Percentiles rank a stretch among this genome's conserved stretches.
phyloP scores from a whole-genome alignment of 306 rosid genomes.

The Ormosia emarginata region DNA sequence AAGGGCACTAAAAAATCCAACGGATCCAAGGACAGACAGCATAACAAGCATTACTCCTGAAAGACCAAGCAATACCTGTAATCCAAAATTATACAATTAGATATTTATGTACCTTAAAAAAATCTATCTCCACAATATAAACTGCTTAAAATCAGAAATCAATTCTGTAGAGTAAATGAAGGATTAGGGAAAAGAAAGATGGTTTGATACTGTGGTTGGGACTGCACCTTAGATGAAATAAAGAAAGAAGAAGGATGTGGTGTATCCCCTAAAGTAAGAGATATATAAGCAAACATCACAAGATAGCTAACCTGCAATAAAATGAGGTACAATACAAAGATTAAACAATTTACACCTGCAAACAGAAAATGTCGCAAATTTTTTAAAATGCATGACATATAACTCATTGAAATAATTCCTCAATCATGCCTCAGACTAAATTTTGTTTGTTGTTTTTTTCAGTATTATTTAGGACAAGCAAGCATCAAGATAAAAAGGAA shows the following conservation, averaged over 20 bases:
- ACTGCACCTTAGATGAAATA: slow-evolving; percentile 86
- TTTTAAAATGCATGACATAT: neutral
- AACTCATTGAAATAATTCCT: slow-evolving; percentile 15
- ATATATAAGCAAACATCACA: slow-evolving; percentile 96
- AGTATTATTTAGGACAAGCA: neutral
- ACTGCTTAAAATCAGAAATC: neutral
- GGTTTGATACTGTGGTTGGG: neutral
- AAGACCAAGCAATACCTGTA: slow-evolving; percentile 91
- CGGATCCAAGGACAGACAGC: slow-evolving; percentile 95
- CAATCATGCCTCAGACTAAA: slow-evolving; percentile 3
- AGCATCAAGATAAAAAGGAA: neutral
- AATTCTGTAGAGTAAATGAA: neutral
- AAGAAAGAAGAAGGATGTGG: slow-evolving; percentile 66
- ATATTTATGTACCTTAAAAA: slow-evolving; percentile 16
- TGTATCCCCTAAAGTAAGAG: slow-evolving; percentile 92
- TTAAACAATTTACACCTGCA: slow-evolving; percentile 6
- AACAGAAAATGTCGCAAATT: neutral
- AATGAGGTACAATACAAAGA: slow-evolving; percentile 13
- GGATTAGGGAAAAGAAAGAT: neutral
- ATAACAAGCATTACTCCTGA: slow-evolving; percentile 88
- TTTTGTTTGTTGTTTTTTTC: neutral
- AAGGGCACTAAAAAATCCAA: slow-evolving; percentile 84
- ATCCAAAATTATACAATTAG: slow-evolving; percentile 19
- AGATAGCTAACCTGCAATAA: slow-evolving; percentile 91
- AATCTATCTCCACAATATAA: neutral